phyloP scores from a whole-genome alignment of 768 basidiomycete species.

The Phlebiopsis gigantea region DNA sequence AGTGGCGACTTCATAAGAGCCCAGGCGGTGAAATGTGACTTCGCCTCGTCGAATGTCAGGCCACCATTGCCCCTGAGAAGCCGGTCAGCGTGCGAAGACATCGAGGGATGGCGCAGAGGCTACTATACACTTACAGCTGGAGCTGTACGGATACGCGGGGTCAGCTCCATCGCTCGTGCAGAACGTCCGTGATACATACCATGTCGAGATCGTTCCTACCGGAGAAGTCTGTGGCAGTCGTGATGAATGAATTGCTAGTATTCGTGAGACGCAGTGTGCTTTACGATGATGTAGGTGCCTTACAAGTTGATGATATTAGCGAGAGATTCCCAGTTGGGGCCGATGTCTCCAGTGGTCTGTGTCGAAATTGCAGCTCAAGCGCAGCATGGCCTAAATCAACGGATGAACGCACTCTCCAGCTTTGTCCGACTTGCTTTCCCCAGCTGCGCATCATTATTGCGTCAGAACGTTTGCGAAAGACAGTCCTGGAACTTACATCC shows the following conservation, averaged over 20 bases:
- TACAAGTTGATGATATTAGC: conserved; percentile 52
- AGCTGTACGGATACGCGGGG: neutral
- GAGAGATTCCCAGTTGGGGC: conserved; percentile 45
- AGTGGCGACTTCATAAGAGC: conserved; percentile 67
- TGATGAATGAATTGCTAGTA: conserved; percentile 56
- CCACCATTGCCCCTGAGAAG: conserved; percentile 58
- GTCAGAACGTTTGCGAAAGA: neutral
- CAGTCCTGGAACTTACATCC: neutral
- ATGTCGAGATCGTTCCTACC: conserved; percentile 69
- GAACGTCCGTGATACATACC: conserved; percentile 27
- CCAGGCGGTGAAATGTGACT: conserved; percentile 71
- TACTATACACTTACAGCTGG: neutral
- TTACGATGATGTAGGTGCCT: neutral
- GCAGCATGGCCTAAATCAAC: neutral
- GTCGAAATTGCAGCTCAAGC: neutral
- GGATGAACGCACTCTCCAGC: conserved; percentile 49
- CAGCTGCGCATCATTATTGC: conserved; percentile 36
- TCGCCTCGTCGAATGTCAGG: conserved; percentile 56
- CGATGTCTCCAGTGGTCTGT: conserved; percentile 25
- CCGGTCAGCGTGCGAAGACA: neutral
- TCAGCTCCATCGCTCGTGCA: neutral
- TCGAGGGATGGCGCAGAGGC: neutral
- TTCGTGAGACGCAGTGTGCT: neutral
- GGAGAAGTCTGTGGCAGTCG: conserved; percentile 61
- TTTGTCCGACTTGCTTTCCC: conserved; percentile 55